A percentile compares a stretch with the other conserved stretches of the same genome.
phyloP scores from a whole-genome alignment of 176 grass and related monocot genomes.

The Ampelocalamus luodianensis region DNA sequence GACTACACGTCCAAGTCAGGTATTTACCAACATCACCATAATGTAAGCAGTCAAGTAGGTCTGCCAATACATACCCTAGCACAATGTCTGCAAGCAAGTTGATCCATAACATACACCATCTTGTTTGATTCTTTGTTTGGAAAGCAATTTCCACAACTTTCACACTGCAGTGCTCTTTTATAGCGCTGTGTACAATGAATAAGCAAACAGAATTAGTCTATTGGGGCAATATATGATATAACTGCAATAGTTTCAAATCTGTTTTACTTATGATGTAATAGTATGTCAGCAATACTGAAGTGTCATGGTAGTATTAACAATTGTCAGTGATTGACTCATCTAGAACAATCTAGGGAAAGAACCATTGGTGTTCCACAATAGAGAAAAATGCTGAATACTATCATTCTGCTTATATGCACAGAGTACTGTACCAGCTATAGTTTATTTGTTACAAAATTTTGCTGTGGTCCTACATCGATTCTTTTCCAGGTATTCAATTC shows the following conservation, averaged over 20 bases:
- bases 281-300: conserved; percentile 4
- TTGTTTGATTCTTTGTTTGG: conserved; percentile 57
- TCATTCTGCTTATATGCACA: conserved; percentile 27
- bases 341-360: conserved; percentile 15
- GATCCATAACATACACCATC: conserved; percentile 55
- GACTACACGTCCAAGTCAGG: neutral
- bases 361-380: neutral
- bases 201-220: conserved; percentile 44
- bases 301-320: conserved; percentile 7
- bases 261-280: conserved; percentile 3
- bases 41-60: neutral
- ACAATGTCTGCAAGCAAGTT: conserved; percentile 69
- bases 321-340: neutral
- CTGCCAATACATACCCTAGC: conserved; percentile 58
- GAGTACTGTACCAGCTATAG: neutral
- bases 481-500: neutral
- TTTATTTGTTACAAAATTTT: conserved; percentile 26
- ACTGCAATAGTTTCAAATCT: conserved; percentile 6
- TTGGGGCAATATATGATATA: conserved; percentile 8
- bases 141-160: conserved; percentile 76
- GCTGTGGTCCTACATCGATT: neutral
- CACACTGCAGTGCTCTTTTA: conserved; percentile 62
- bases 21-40: conserved; percentile 3
- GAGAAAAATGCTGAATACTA: conserved; percentile 29
- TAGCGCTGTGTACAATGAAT: conserved; percentile 45